Evolutionary conservation across 352 stramenopile species (phyloP), one percentile per base, ranked within the genome.

Genomic region (Pythium chondricola): DNA sequence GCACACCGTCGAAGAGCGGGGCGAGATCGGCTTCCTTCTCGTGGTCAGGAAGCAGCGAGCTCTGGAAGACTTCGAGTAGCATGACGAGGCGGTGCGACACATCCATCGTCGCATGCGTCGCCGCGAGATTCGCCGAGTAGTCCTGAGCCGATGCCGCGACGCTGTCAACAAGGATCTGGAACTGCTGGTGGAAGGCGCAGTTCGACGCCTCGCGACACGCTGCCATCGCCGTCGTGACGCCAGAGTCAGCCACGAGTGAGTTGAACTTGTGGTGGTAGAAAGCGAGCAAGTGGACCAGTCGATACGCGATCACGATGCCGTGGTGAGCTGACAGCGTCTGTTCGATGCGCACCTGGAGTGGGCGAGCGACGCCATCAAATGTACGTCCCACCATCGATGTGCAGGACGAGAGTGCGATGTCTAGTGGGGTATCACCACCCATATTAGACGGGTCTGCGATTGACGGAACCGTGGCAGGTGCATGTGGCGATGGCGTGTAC

Each of bases 251-350:
- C n/a, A 85, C 54, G 5, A 90, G 57, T 1, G 65, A 40, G 21
- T 60, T 60, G 32, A 90, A 67, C 47, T 71, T 90, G 46, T 73
- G 61, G 20, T 81, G 54, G 49, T 88, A 88, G 41, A 88, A 88
- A 9, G 55, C 74, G 0, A 90, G 56, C 30, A 90, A 37, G 27
- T 88, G 75, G 10, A 86, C 68, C 7, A 90, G 38, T 18, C 83
- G 78, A 59, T 83, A 90, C 20, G 71, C 60, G 21, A 76, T 70
- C 27, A 82, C 63, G 21, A 85, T 72, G 6, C 67, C 68, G 41
- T 79, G 72, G n/a, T 61, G 59, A 16, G 67, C 65, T 21, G 67
- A 49, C 1, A 88, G 60, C 3, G 71, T 83, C 49, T 88, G 80
- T 49, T 91, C 71, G 0, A 91, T 49, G 8, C 77, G 74, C 6